A percentile compares a stretch with the other conserved stretches of the same genome.
Conservation (phyloP, 2,329 filamentous ascomycete genomes). For the Ciborinia camelliae region DNA sequence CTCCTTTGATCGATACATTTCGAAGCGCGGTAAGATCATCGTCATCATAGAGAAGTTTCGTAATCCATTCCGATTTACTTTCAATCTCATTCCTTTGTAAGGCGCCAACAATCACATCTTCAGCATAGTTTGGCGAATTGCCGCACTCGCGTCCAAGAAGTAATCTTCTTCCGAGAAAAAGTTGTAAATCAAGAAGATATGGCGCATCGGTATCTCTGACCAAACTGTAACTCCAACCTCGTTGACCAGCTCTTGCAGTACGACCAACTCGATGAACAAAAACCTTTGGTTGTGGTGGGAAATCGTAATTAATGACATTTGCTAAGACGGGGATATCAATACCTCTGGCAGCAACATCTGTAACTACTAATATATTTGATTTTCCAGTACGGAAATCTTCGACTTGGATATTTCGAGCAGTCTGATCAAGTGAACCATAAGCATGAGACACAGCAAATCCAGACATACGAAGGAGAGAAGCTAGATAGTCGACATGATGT, state of each 20-base stretch:
- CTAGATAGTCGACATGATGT: constrained; percentile 93
- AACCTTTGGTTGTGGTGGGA: constrained; percentile 92
- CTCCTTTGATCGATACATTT: constrained; percentile 77
- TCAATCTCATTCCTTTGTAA: constrained; percentile 72
- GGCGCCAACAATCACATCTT: constrained; percentile 79
- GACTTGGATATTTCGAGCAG: constrained; percentile 86
- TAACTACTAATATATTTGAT: constrained; percentile 90
- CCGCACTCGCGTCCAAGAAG: constrained; percentile 66
- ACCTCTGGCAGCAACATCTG: constrained; percentile 92
- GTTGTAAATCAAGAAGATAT: constrained; percentile 88
- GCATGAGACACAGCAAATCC: constrained; percentile 91
- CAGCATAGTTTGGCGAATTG: constrained; percentile 65
- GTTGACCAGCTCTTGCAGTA: constrained; percentile 88
- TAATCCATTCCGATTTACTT: constrained; percentile 75
- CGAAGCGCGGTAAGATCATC: constrained; percentile 70
- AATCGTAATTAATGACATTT: constrained; percentile 99
- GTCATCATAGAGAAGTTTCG: constrained; percentile 71
- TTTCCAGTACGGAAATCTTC: constrained; percentile 82
- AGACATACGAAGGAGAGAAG: constrained; percentile 70
- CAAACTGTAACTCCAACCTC: constrained; percentile 93
- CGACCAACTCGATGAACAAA: constrained; percentile 95
- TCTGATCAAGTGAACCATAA: constrained; percentile 93
- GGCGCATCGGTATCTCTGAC: constrained; percentile 84
- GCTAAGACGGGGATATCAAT: constrained; percentile 95
- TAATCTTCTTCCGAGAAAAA: constrained; percentile 85